Conservation (phyloP, 768 basidiomycete genomes). For the Leccinum imitatum region DNA sequence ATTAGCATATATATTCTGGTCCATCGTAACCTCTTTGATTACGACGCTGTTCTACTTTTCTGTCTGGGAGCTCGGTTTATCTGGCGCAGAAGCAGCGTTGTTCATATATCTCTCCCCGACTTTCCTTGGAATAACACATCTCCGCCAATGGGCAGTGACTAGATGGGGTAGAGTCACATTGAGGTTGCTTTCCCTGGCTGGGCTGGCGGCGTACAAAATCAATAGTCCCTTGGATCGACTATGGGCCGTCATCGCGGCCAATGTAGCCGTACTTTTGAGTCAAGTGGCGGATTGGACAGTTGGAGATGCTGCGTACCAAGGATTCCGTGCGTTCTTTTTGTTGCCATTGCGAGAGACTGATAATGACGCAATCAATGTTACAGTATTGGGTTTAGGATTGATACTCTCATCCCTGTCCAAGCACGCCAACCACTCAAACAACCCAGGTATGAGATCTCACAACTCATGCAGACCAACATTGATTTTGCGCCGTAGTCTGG, state of each 20-base stretch:
- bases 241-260: conserved; percentile 55
- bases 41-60: conserved; percentile 90
- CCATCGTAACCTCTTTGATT: conserved; percentile 74
- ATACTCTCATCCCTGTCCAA: conserved; percentile 68
- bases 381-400: conserved; percentile 68
- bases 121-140: conserved; percentile 48
- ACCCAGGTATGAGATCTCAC: conserved; percentile 51
- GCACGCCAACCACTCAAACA: conserved; percentile 76
- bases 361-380: background rate
- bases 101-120: conserved; percentile 69
- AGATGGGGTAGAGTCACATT: conserved; percentile 42
- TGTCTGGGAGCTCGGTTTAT: conserved; percentile 84
- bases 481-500: conserved; percentile 55
- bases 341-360: background rate
- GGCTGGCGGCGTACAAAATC: conserved; percentile 52
- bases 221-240: conserved; percentile 55
- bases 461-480: conserved; percentile 4
- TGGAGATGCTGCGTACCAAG: conserved; percentile 44
- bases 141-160: conserved; percentile 43
- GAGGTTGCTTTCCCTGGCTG: conserved; percentile 49
- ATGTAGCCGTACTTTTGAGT: conserved; percentile 47
- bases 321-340: conserved; percentile 40
- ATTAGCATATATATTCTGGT: conserved; percentile 79
- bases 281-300: conserved; percentile 55
- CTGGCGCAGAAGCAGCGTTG: conserved; percentile 77